These are phyloP conservation scores for Udeniomyces megalosporus DNA, from an alignment of 768 basidiomycete species.

Conservation along the genomic window DNA sequence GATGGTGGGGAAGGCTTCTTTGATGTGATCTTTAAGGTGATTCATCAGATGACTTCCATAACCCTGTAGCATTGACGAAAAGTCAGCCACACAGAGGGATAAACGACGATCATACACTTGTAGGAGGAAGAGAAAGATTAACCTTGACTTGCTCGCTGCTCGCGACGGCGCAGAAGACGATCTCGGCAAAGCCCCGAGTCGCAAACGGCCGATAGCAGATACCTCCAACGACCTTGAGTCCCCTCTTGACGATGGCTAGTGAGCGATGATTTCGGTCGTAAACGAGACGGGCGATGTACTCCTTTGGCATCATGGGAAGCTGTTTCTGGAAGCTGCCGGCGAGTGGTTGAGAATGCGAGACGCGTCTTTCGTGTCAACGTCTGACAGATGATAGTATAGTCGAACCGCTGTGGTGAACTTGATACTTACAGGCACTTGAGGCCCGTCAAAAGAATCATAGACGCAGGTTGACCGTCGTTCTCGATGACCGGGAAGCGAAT, in stretches of 20 bases:
- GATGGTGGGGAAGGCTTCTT: conserved; percentile 64
- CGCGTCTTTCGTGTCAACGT: neutral
- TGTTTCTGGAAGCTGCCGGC: conserved; percentile 62
- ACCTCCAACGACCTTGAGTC: conserved; percentile 89
- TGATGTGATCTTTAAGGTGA: conserved; percentile 86
- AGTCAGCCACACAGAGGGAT: neutral
- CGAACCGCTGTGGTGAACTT: too few species aligned
- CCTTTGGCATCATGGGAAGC: conserved; percentile 94
- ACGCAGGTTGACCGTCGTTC: conserved; percentile 50
- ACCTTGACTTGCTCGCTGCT: conserved; percentile 97
- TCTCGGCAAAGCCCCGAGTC: conserved; percentile 87
- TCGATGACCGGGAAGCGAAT: conserved; percentile 72
- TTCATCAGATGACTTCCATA: conserved; percentile 99
- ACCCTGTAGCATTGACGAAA: conserved; percentile 56
- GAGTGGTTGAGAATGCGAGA: neutral
- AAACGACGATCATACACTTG: neutral
- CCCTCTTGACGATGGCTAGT: conserved; percentile 85
- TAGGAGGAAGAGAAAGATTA: conserved; percentile 17
- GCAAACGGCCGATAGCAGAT: conserved; percentile 95
- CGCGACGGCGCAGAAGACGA: conserved; percentile 95
- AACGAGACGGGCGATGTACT: conserved; percentile 91
- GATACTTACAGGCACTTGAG: conserved; percentile 14
- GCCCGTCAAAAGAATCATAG: conserved; percentile 15
- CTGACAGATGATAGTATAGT: neutral
- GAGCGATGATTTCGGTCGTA: conserved; percentile 83